Percentiles rank a stretch among this genome's conserved stretches.
phyloP scores from a whole-genome alignment of 805 yeast species.

The Metschnikowia cerradonensis region DNA sequence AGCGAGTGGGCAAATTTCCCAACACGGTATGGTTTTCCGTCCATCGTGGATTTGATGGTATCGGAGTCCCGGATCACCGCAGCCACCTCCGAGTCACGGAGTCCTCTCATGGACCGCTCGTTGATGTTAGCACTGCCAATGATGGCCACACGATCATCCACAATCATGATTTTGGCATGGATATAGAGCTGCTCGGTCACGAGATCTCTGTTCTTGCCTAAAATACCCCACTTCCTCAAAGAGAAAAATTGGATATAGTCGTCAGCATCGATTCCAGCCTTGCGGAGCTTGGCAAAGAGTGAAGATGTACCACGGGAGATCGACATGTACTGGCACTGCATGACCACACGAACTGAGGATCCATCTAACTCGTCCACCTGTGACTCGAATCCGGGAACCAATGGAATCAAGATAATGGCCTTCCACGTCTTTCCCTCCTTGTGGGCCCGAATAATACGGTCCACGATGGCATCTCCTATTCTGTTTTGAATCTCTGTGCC shows the following conservation, averaged over 20 bases:
- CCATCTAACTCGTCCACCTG: constrained; percentile 93
- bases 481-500: constrained; percentile 81
- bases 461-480: constrained; percentile 97
- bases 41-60: constrained; percentile 67
- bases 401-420: constrained; percentile 86
- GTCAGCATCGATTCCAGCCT: constrained; percentile 80
- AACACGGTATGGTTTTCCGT: constrained; percentile 75
- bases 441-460: constrained; percentile 86
- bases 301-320: constrained; percentile 88
- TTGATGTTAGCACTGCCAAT: constrained; percentile 97
- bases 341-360: constrained; percentile 88
- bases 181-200: constrained; percentile 91
- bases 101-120: constrained; percentile 93
- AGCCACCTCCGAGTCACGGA: constrained; percentile 92
- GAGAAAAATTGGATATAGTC: constrained; percentile 91
- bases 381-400: constrained; percentile 96
- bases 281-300: constrained; percentile 75
- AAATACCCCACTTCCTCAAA: constrained; percentile 90
- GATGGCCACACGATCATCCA: constrained; percentile 88
- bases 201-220: constrained; percentile 68
- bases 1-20: constrained; percentile 86
- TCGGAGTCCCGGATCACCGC: constrained; percentile 82
- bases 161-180: constrained; percentile 88
- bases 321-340: constrained; percentile 94
- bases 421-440: constrained; percentile 76